These are phyloP conservation scores for Cystobasidiaceae sp. DNA, from an alignment of 1,284 basidiomycete genomes.

Conservation along the genomic window DNA sequence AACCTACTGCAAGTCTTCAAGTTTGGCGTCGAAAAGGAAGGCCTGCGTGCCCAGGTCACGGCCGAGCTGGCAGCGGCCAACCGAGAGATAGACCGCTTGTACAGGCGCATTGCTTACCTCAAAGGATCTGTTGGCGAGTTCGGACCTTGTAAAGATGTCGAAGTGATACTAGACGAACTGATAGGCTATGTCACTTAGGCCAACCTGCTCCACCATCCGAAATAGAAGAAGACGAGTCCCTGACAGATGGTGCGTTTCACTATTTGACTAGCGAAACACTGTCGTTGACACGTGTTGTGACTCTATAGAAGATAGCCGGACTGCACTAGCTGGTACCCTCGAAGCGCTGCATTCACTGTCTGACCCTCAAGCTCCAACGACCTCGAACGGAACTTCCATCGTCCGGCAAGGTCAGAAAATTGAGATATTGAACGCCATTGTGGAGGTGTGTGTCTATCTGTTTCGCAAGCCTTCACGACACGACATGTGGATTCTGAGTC, in stretches of 20 bases:
- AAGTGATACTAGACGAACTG: background rate
- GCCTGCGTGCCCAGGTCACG: conserved; percentile 65
- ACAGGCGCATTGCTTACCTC: conserved; percentile 41
- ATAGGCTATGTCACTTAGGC: background rate
- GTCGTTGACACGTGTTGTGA: background rate
- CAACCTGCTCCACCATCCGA: conserved; percentile 1
- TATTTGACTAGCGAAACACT: background rate
- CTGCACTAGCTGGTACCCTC: background rate
- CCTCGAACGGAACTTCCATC: conserved; percentile 19
- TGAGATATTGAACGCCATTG: conserved; percentile 25
- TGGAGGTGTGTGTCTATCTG: conserved; percentile 18
- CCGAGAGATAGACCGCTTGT: conserved; percentile 56
- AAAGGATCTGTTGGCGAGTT: conserved; percentile 12
- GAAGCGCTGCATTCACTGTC: conserved; percentile 18
- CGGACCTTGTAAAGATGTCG: background rate
- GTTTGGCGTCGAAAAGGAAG: conserved; percentile 51
- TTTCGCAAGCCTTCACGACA: background rate
- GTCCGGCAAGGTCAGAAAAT: conserved; percentile 29
- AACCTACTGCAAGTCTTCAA: conserved; percentile 63
- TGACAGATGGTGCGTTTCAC: conserved; percentile 15
- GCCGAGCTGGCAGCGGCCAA: conserved; percentile 68
- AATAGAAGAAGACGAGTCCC: conserved; percentile 14
- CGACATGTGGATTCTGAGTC: background rate
- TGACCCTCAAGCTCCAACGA: conserved; percentile 1
- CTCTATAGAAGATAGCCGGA: conserved; percentile 16